phyloP scores from a whole-genome alignment of 441 rosid species.

The Aquilaria agallochum region DNA sequence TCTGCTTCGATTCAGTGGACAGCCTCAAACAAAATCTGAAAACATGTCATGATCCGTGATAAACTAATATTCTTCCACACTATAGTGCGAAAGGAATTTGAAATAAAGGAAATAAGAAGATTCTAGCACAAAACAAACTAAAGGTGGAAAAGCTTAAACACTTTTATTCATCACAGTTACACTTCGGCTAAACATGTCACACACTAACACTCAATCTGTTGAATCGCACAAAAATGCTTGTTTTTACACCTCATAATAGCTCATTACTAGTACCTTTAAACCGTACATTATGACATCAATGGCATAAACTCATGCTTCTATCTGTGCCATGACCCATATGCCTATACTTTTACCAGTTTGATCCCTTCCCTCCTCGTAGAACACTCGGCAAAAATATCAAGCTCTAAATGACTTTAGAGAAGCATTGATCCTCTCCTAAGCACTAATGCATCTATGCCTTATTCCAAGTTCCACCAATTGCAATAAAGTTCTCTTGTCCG shows the following conservation, averaged over 20 bases:
- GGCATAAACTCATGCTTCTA: slow-evolving; percentile 17
- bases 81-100: slow-evolving; percentile 6
- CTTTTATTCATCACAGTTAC: slow-evolving; percentile 6
- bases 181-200: not conserved
- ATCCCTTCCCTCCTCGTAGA: slow-evolving; percentile 13
- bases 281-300: slow-evolving; percentile 11
- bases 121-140: slow-evolving; percentile 12
- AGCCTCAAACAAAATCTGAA: slow-evolving; percentile 11
- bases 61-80: slow-evolving; percentile 17
- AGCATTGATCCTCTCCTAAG: slow-evolving; percentile 17
- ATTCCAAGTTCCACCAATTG: slow-evolving; percentile 26
- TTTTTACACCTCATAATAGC: slow-evolving; percentile 13
- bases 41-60: slow-evolving; percentile 13
- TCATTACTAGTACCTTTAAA: not conserved
- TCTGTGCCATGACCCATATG: slow-evolving; percentile 22
- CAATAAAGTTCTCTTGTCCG: slow-evolving; percentile 9
- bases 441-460: slow-evolving; percentile 42
- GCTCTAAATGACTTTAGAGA: slow-evolving; percentile 5
- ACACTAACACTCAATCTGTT: not conserved
- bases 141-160: slow-evolving; percentile 8
- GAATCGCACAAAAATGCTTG: slow-evolving; percentile 10
- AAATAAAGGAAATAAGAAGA: slow-evolving; percentile 4
- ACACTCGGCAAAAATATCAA: slow-evolving; percentile 12
- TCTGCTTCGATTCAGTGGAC: slow-evolving; percentile 10
- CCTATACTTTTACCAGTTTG: slow-evolving; percentile 9